Evolutionary conservation across 805 yeast genomes (phyloP).

Genomic region (Yueomyces sinensis): DNA sequence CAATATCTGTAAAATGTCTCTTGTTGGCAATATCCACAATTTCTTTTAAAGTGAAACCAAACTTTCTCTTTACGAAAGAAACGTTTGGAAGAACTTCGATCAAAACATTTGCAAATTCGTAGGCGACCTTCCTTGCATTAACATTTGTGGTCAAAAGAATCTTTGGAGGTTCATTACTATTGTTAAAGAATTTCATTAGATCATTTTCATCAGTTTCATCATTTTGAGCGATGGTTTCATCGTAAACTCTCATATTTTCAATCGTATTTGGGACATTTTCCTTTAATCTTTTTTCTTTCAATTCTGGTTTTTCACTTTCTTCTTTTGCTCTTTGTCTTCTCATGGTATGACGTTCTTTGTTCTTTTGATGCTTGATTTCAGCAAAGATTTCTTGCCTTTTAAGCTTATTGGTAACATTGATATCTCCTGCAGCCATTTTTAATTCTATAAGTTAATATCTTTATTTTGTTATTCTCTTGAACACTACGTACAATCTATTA

Average conservation of each 20-base stretch:
- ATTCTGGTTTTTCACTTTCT: conserved; percentile 71
- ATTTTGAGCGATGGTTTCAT: conserved; percentile 55
- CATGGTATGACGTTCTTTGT: conserved; percentile 62
- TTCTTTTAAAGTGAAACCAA: conserved; percentile 72
- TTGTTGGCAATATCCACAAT: conserved; percentile 74
- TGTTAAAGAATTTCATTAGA: conserved; percentile 26
- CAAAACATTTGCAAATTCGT: conserved; percentile 77
- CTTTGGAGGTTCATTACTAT: conserved; percentile 68
- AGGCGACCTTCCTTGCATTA: conserved; percentile 73
- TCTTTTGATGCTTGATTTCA: conserved; percentile 57
- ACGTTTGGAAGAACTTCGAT: conserved; percentile 77
- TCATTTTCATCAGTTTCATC: conserved; percentile 28
- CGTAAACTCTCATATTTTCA: conserved; percentile 72
- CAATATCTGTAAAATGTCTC: conserved; percentile 75
- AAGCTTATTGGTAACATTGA: conserved; percentile 59
- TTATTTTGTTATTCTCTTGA: too few species aligned
- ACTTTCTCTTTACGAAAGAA: conserved; percentile 76
- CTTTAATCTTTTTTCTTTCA: conserved; percentile 65
- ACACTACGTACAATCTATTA: too few species aligned
- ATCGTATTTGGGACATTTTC: conserved; percentile 72
- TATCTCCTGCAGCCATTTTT: conserved; percentile 26
- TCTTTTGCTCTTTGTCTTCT: conserved; percentile 79
- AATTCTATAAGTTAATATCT: too few species aligned
- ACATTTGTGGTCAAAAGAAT: conserved; percentile 83
- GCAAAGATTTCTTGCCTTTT: conserved; percentile 70